Evolutionary conservation across 2,329 filamentous ascomycete species (phyloP).

Genomic region (Fusarium longipes): DNA sequence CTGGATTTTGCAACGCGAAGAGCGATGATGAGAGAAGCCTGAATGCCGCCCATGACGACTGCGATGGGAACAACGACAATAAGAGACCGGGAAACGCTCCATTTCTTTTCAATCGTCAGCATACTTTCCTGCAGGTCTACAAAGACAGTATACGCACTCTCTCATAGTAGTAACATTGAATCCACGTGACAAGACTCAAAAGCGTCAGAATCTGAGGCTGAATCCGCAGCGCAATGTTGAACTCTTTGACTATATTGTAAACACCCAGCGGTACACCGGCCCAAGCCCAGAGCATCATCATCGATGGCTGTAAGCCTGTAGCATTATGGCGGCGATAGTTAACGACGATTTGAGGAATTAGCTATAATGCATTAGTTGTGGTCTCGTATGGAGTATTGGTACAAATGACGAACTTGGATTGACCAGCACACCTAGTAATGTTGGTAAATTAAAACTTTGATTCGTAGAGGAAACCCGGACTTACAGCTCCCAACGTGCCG

Average conservation of each 20-base stretch:
- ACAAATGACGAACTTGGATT: slow-evolving; percentile 60
- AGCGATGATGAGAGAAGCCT: slow-evolving; percentile 69
- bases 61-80: slow-evolving; percentile 63
- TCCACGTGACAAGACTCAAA: slow-evolving; percentile 58
- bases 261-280: slow-evolving; percentile 74
- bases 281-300: slow-evolving; percentile 79
- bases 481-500: slow-evolving; percentile 68
- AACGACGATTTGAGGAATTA: slow-evolving; percentile 76
- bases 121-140: too few relatives aligned
- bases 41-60: slow-evolving; percentile 67
- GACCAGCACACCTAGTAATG: slow-evolving; percentile 68
- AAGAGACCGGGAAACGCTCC: slow-evolving; percentile 62
- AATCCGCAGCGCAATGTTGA: slow-evolving; percentile 56
- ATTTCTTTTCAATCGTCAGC: slow-evolving; percentile 56
- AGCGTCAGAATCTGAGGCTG: slow-evolving; percentile 58
- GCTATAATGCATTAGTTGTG: too few relatives aligned
- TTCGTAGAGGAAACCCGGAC: slow-evolving; percentile 8
- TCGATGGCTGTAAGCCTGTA: slow-evolving; percentile 71
- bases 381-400: neutral
- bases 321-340: slow-evolving; percentile 75
- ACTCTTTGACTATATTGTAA: slow-evolving; percentile 57
- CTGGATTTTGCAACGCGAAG: slow-evolving; percentile 58
- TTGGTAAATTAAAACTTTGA: neutral
- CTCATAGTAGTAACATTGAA: slow-evolving; percentile 58
- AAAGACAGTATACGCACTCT: slow-evolving; percentile 40